Percentiles rank a stretch among this genome's conserved stretches.
Conservation (phyloP, 208 protist species). For the Leishmania guyanensis region DNA sequence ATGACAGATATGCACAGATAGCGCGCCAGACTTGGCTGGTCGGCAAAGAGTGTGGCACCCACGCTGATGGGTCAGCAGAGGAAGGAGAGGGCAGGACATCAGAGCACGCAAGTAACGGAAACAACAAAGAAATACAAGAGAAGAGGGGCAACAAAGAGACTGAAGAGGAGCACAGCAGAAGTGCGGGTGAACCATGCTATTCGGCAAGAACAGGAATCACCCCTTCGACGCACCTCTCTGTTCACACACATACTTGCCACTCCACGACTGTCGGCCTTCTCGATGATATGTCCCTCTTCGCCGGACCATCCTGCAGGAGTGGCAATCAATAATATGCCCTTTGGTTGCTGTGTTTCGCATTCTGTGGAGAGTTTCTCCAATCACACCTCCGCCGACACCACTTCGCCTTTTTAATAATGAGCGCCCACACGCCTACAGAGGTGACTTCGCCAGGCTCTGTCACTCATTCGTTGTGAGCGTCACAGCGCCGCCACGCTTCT, state of each 20-base stretch:
- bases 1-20: not conserved
- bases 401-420: not conserved
- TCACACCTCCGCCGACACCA: not conserved
- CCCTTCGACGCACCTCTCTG: not conserved
- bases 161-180: not conserved
- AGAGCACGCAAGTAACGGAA: not conserved
- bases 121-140: not conserved
- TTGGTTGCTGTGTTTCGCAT: not conserved
- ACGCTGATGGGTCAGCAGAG: not conserved
- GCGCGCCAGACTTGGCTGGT: not conserved
- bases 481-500: conserved; percentile 30
- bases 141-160: not conserved
- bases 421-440: not conserved
- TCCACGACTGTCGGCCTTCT: not conserved
- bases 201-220: not conserved
- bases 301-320: not conserved
- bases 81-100: not conserved
- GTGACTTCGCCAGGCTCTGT: too few relatives aligned
- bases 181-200: not conserved
- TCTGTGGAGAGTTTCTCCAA: not conserved
- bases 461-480: conserved; percentile 11
- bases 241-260: not conserved
- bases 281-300: not conserved
- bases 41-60: not conserved
- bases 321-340: not conserved